Percentiles rank a stretch among this genome's conserved stretches.
Evolutionary conservation across 768 basidiomycete species (phyloP).

Genomic region (Amanita thiersii): DNA sequence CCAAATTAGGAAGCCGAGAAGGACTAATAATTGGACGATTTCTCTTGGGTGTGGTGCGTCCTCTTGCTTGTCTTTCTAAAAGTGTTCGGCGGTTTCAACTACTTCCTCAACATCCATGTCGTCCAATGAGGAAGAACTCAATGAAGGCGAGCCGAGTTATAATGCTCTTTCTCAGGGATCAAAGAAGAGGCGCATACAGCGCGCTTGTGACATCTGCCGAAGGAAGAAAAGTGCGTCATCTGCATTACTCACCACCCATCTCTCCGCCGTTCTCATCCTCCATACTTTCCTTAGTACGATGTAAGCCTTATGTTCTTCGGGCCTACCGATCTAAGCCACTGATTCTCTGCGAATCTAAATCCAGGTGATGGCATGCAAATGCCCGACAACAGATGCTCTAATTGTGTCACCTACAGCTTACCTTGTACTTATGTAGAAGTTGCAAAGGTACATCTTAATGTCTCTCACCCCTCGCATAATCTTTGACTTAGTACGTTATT

Average conservation of each 20-base stretch:
- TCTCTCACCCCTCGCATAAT: constrained; percentile 11
- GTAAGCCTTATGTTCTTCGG: constrained; percentile 26
- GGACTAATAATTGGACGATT: no score
- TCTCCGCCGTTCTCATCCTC: constrained; percentile 3
- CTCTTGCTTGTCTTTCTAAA: not conserved
- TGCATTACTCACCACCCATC: not conserved
- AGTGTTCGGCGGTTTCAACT: not conserved
- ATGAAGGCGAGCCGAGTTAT: constrained; percentile 29
- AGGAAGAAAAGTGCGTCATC: constrained; percentile 66
- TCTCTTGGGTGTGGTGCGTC: no score
- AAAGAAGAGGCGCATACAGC: constrained; percentile 68
- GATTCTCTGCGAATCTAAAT: not conserved
- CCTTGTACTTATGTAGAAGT: constrained; percentile 67
- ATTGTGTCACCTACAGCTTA: constrained; percentile 54
- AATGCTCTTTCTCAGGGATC: constrained; percentile 21
- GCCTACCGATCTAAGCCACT: not conserved
- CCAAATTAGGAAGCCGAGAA: no score
- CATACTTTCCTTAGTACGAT: constrained; percentile 42
- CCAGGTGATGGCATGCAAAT: constrained; percentile 67
- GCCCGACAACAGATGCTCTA: constrained; percentile 59
- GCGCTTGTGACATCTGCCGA: constrained; percentile 78
- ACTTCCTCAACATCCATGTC: constrained; percentile 33
- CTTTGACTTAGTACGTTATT: constrained; percentile 5
- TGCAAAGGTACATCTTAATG: constrained; percentile 42
- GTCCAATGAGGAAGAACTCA: constrained; percentile 57